Base-by-base conservation (phyloP, 2,329 filamentous ascomycete genomes). In the Aureobasidium sp. region DNA sequence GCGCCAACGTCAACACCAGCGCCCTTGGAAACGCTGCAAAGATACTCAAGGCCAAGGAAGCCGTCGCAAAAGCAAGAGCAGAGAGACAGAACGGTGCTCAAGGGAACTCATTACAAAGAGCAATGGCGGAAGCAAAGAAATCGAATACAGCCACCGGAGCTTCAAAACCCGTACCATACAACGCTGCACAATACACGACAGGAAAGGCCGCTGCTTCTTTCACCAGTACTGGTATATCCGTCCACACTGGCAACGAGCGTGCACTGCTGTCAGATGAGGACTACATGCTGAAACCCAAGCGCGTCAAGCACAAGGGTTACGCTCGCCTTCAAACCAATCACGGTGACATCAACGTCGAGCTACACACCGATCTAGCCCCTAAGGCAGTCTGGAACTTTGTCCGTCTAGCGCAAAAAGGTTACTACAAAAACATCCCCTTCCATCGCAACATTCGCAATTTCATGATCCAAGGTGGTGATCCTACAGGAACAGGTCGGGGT, bases 341-440 rank as follows among this genome's bases (percentile, higher is more conserved):
- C 3, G 96, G 96, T 42, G 90, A 95, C 69, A 77, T 99, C 25
- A 98, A 93, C 69, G 82, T 99, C 67, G 95, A 98, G 76, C 85
- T 99, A 7, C 92, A 95, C 69, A 93, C 96, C 2, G 96, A 99
- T 76, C 93, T 91, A 64, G 95, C 96, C 3, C 96, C 96, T 1
- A 93, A 92, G 72, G 94, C 96, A 0, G 96, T 98, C 2, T 99
- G 95, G 94, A 99, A 99, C 78, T 99, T 99, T 75, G 88, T 97
- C 61, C 90, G 92, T 65, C 83, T 99, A 6, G 89, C 94, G 1
- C 92, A 97, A 75, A 93, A 92, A 70, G 95, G 95, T 1, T 98
- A 97, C 79, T 99, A 98, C 82, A 90, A 89, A 60, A 88, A 88
- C 69, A 91, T 97, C 2, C 79, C 87, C 16, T 99, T 99, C 76